Evolutionary conservation across 495 filamentous ascomycete species (phyloP), one percentile per base, ranked within the genome.

Genomic region (Penicillium verhagenii): DNA sequence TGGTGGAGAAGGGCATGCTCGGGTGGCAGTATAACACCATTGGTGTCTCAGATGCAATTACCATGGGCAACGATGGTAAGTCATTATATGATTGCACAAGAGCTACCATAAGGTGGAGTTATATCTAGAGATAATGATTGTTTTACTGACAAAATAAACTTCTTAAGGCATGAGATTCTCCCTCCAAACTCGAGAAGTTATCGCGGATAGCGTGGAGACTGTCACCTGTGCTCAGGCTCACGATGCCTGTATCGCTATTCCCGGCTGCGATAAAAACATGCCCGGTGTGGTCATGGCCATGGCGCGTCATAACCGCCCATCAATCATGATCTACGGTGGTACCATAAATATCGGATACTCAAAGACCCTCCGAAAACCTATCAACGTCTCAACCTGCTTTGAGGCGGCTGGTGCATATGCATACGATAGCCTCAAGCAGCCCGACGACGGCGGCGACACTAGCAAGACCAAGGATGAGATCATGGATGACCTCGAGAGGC

Each of bases 191-290:
- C 80, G 94, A 39, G 94, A 98, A 54, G 85, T 97, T 50, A 98
- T 98, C 60, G 94, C 94, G 52, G 94, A 98, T 68, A 90, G 85
- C 61, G 89, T 98, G 56, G 93, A 98, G 70, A 92, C 90, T 1
- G 89, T 95, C 4, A 96, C 92, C 1, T 94, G 89, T 61, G 88
- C 87, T 6, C 86, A 90, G 68, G 86, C 84, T 49, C 91, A 98
- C 68, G 94, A 98, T 60, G 94, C 94, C 50, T 95, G 92, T 66
- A 92, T 98, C 61, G 84, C 90, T 21, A 93, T 98, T 57, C 92
- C 94, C 1, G 94, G 94, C 9, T 98, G 94, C 65, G 94, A 98
- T 71, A 98, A 98, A 79, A 98, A 98, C 62, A 98, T 98, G 94
- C 94, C 94, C 1, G 94, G 94, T 54, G 79, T 78, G 31, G 73